Conservation (phyloP, 2,329 filamentous ascomycete genomes). For the Alternaria sp. region DNA sequence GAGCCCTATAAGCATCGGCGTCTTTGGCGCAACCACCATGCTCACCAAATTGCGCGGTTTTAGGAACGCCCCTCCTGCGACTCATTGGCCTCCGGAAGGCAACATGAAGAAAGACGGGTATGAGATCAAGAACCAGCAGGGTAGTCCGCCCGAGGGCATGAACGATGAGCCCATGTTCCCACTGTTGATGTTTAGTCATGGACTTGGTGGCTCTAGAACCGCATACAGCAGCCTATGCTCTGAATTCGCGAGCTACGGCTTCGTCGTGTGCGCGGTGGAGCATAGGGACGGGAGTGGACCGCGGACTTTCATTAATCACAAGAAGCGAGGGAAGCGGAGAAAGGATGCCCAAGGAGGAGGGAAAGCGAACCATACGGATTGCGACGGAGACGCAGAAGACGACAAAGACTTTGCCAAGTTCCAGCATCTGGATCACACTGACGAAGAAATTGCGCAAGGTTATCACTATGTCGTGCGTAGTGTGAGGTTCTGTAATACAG, state of each 20-base stretch:
- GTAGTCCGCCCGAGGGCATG: conserved; percentile 45
- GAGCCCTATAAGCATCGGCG: conserved; percentile 54
- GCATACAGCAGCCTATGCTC: conserved; percentile 68
- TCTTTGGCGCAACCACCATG: conserved; percentile 64
- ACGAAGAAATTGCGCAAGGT: conserved; percentile 45
- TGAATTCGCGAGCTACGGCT: conserved; percentile 70
- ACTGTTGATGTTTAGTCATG: conserved; percentile 70
- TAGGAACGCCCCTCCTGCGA: conserved; percentile 64
- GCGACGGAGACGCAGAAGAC: conserved; percentile 9
- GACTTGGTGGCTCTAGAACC: conserved; percentile 67
- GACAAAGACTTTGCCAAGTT: conserved; percentile 32
- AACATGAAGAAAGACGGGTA: conserved; percentile 47
- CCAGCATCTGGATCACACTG: conserved; percentile 46
- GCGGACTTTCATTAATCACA: conserved; percentile 65
- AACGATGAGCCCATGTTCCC: conserved; percentile 60
- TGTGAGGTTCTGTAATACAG: background rate
- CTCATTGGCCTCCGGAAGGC: conserved; percentile 59
- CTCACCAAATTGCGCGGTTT: conserved; percentile 70
- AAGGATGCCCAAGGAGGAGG: conserved; percentile 27
- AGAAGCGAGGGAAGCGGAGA: conserved; percentile 36
- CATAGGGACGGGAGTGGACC: conserved; percentile 70
- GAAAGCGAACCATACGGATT: conserved; percentile 4
- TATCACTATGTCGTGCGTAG: conserved; percentile 57
- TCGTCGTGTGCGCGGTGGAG: conserved; percentile 69
- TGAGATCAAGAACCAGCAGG: conserved; percentile 51